Evolutionary conservation across 2,329 filamentous ascomycete genomes (phyloP).

Genomic region (Ceratocystiopsis sp.): DNA sequence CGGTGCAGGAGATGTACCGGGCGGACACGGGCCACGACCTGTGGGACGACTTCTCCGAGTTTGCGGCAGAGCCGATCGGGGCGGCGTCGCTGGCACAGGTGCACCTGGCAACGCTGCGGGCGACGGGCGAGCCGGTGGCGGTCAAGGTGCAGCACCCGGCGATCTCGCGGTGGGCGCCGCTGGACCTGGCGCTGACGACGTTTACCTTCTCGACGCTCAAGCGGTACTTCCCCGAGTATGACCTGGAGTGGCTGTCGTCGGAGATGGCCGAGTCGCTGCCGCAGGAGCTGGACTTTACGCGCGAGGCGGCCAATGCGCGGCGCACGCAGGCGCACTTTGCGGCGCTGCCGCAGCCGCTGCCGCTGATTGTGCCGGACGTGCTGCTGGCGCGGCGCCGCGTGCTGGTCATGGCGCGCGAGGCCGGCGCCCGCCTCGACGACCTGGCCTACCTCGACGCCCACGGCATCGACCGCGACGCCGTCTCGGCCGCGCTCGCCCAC

Average conservation of each 20-base stretch:
- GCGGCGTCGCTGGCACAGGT: constrained; percentile 92
- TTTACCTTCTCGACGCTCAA: constrained; percentile 86
- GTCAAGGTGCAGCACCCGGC: constrained; percentile 94
- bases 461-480: constrained; percentile 84
- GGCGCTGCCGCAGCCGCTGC: constrained; percentile 46
- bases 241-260: constrained; percentile 83
- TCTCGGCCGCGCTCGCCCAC: constrained; percentile 72
- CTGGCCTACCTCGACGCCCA: constrained; percentile 71
- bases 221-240: constrained; percentile 91
- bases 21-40: constrained; percentile 66
- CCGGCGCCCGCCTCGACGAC: constrained; percentile 76
- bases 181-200: constrained; percentile 72
- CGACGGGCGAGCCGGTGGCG: constrained; percentile 70
- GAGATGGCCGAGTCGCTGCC: constrained; percentile 89
- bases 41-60: constrained; percentile 72
- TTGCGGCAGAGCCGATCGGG: constrained; percentile 65
- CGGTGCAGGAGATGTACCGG: constrained; percentile 72
- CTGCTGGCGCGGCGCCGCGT: constrained; percentile 81
- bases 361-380: constrained; percentile 76
- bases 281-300: constrained; percentile 76
- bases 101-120: constrained; percentile 69
- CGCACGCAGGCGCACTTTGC: constrained; percentile 69
- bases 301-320: constrained; percentile 70
- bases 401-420: constrained; percentile 86
- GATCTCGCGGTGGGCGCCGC: constrained; percentile 72